A percentile compares a stretch with the other conserved stretches of the same genome.
Evolutionary conservation across 371 early-diverging fungal species (phyloP).

Genomic region (Mortierella sp.): DNA sequence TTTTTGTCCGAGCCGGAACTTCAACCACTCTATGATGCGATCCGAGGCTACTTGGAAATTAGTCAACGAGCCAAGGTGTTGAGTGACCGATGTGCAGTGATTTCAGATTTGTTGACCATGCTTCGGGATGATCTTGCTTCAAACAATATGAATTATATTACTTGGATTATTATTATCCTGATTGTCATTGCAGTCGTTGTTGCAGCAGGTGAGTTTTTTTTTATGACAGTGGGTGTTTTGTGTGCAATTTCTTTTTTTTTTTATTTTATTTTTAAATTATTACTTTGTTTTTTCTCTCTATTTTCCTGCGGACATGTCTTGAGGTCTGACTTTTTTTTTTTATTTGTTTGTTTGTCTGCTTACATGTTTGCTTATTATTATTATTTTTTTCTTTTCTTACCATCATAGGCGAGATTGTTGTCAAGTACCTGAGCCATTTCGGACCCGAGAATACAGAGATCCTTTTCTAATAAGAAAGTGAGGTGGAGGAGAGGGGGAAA

Average conservation of each 20-base stretch:
- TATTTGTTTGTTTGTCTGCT: not conserved
- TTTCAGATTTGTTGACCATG: conserved; percentile 87
- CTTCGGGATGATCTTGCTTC: conserved; percentile 78
- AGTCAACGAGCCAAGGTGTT: conserved; percentile 84
- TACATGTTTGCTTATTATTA: not conserved
- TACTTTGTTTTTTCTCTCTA: not conserved
- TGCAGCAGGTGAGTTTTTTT: conserved; percentile 58
- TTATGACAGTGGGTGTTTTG: not conserved
- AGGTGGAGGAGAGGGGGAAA: too few relatives aligned
- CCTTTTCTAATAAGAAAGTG: conserved; percentile 3
- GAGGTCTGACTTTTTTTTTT: not conserved
- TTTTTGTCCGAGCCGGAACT: conserved; percentile 89
- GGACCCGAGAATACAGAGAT: conserved; percentile 17
- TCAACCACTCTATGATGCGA: conserved; percentile 82
- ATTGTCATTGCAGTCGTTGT: conserved; percentile 70
- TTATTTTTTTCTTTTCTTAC: not conserved
- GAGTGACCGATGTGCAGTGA: conserved; percentile 83
- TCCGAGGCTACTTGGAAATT: conserved; percentile 83
- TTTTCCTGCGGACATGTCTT: not conserved
- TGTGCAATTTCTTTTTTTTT: not conserved
- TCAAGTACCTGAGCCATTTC: conserved; percentile 50
- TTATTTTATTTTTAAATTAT: not conserved
- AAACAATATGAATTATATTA: conserved; percentile 71
- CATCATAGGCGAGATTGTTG: conserved; percentile 48
- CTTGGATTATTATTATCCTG: conserved; percentile 73